These are phyloP conservation scores for Symmetrospora coprosmae DNA, from an alignment of 768 basidiomycete species.

Conservation along the genomic window DNA sequence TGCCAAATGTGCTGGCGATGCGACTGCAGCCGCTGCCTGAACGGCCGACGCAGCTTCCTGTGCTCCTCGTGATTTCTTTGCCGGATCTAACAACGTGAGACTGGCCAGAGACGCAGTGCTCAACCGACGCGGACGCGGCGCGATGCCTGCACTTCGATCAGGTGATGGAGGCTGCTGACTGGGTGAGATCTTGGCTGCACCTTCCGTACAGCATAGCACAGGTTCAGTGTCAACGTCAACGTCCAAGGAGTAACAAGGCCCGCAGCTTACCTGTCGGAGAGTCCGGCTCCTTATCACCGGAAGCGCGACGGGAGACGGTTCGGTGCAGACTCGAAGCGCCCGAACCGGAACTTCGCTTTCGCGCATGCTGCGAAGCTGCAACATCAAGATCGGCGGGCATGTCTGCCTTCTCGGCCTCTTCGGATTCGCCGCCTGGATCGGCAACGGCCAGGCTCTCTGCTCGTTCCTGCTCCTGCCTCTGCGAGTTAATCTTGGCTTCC, in stretches of 20 bases:
- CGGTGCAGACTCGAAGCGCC: no score
- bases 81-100: not conserved
- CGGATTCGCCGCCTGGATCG: not conserved
- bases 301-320: no score
- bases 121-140: not conserved
- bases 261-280: no score
- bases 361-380: not conserved
- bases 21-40: not conserved
- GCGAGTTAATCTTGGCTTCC: slow-evolving; percentile 40
- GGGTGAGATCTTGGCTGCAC: no score
- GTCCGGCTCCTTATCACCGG: no score
- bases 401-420: not conserved
- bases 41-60: not conserved
- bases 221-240: no score
- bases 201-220: no score
- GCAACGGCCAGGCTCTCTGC: not conserved
- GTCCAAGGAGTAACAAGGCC: no score
- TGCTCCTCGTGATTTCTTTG: no score
- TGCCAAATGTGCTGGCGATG: no score
- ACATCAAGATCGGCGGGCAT: not conserved
- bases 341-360: not conserved
- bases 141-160: not conserved
- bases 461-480: slow-evolving; percentile 34
- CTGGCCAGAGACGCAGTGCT: slow-evolving; percentile 1
- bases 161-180: not conserved